These are phyloP conservation scores for Lichtheimia hyalospora DNA, from an alignment of 371 early-diverging fungal species.

Conservation along the genomic window DNA sequence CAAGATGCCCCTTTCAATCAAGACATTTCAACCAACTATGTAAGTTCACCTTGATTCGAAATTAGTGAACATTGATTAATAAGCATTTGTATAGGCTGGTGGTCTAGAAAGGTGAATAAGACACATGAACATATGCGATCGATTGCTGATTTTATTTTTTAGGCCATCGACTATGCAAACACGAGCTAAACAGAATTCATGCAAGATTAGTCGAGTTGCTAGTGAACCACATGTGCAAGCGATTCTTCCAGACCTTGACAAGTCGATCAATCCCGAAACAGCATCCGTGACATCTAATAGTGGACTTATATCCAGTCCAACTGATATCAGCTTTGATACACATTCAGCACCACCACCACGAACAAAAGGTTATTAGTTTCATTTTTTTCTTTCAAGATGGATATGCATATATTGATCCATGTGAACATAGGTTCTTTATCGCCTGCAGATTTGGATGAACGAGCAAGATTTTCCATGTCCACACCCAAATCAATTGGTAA, in stretches of 20 bases:
- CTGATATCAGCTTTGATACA: constrained; percentile 27
- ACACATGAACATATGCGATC: neutral
- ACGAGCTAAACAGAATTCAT: constrained; percentile 21
- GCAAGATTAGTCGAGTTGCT: constrained; percentile 35
- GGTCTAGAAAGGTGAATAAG: constrained; percentile 11
- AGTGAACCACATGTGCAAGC: constrained; percentile 46
- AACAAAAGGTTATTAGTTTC: neutral
- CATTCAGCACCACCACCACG: neutral
- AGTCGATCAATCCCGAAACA: neutral
- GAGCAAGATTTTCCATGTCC: too few species aligned
- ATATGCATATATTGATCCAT: too few species aligned
- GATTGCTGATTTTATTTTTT: neutral
- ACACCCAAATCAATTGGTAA: neutral
- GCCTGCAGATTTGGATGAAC: too few species aligned
- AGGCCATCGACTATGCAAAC: constrained; percentile 11
- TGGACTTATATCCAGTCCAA: constrained; percentile 27
- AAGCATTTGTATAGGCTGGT: constrained; percentile 1
- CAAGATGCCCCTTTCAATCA: constrained; percentile 2
- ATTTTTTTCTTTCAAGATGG: too few species aligned
- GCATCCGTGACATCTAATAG: neutral
- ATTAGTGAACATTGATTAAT: neutral
- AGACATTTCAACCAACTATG: too few species aligned
- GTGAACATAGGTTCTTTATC: too few species aligned
- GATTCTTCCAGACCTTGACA: constrained; percentile 12
- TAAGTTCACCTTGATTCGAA: too few species aligned